Evolutionary conservation across 768 basidiomycete species (phyloP).

Genomic region (Exidia glandulosa): DNA sequence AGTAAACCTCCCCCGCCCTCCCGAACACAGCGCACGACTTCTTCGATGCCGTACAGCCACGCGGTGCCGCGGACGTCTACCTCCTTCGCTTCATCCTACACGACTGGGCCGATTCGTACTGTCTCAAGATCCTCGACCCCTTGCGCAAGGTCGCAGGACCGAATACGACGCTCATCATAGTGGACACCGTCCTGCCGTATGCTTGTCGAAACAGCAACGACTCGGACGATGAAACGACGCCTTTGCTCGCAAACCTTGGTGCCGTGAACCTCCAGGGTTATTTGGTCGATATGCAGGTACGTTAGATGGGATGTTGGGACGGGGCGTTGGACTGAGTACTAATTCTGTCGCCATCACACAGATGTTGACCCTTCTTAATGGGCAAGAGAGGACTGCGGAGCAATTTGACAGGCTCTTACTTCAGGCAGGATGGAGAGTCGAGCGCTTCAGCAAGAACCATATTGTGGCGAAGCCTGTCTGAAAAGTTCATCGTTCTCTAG

Average conservation of each 20-base stretch:
- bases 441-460: neutral
- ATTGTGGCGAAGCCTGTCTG: neutral
- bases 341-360: neutral
- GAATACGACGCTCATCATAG: constrained; percentile 6
- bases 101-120: constrained; percentile 8
- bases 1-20: neutral
- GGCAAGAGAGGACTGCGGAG: constrained; percentile 2
- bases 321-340: neutral
- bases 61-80: constrained; percentile 4
- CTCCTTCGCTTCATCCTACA: constrained; percentile 8
- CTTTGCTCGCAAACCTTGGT: constrained; percentile 16
- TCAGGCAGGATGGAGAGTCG: constrained; percentile 4
- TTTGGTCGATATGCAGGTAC: constrained; percentile 5
- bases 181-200: constrained; percentile 4
- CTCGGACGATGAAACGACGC: constrained; percentile 5
- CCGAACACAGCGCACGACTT: neutral
- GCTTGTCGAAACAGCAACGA: constrained; percentile 3
- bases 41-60: neutral
- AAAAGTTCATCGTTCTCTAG: no score
- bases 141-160: constrained; percentile 2
- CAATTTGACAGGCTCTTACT: neutral
- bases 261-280: constrained; percentile 8
- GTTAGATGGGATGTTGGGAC: neutral
- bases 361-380: constrained; percentile 1
- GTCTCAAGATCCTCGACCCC: constrained; percentile 2